phyloP scores from a whole-genome alignment of 176 grass and related monocot genomes.

The Hordeum vulgare region MorexV3_pseudomolecules_assembly NC_058518.1:415901749-415902248 shows the following conservation, averaged over 20 bases:
- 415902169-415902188: neutral
- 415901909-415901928: neutral
- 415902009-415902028: constrained; percentile 85
- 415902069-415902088: constrained; percentile 51
- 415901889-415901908: no score
- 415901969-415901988: neutral
- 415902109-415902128: constrained; percentile 65
- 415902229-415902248: neutral
- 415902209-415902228: neutral
- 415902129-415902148: constrained; percentile 27
- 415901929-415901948: no score
- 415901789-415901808: no score
- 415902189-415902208: neutral
- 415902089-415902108: constrained; percentile 46
- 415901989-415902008: constrained; percentile 30
- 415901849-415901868: no score
- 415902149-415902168: neutral
- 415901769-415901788: no score
- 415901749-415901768: no score
- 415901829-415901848: no score
- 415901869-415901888: no score
- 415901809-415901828: no score
- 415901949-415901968: neutral
- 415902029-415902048: constrained; percentile 42
- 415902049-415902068: constrained; percentile 57